phyloP scores from a whole-genome alignment of 495 filamentous ascomycete species.

The Penicillium longicatenatum region DNA sequence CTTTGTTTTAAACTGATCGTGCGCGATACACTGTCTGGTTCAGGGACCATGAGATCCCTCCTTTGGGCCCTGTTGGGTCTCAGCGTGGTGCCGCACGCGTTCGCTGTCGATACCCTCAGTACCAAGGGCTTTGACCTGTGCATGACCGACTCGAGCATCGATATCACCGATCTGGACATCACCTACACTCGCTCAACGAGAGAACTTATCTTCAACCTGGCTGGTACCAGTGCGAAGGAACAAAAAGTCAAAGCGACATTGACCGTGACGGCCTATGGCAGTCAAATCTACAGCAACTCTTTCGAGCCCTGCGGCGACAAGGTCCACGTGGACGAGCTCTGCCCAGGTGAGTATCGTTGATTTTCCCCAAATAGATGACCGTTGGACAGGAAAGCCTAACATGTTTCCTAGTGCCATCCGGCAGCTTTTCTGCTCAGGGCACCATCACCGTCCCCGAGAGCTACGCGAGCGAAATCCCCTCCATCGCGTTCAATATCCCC shows the following conservation, averaged over 20 bases:
- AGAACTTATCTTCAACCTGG: constrained; percentile 78
- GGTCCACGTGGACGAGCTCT: constrained; percentile 71
- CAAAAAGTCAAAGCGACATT: constrained; percentile 84
- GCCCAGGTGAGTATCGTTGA: constrained; percentile 65
- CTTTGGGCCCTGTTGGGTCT: constrained; percentile 35
- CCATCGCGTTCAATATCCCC: constrained; percentile 88
- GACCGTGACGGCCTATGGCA: constrained; percentile 83
- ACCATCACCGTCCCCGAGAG: constrained; percentile 65
- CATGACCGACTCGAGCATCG: constrained; percentile 62
- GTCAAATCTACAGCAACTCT: constrained; percentile 71
- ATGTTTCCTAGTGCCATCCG: constrained; percentile 62
- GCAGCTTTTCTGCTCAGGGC: constrained; percentile 73
- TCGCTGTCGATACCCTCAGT: constrained; percentile 71
- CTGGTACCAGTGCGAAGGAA: constrained; percentile 68
- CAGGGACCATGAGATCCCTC: constrained; percentile 26
- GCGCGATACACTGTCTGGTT: not conserved
- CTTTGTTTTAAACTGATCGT: not conserved
- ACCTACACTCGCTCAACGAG: constrained; percentile 74
- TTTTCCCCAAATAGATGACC: not conserved
- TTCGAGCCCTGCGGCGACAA: constrained; percentile 79
- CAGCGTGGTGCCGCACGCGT: constrained; percentile 43
- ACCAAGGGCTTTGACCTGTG: constrained; percentile 82
- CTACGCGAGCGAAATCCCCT: constrained; percentile 75
- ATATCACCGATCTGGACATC: constrained; percentile 74
- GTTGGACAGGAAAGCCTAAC: not conserved